Conservation (phyloP, 2,329 filamentous ascomycete species). For the Neonectria magnoliae region DNA sequence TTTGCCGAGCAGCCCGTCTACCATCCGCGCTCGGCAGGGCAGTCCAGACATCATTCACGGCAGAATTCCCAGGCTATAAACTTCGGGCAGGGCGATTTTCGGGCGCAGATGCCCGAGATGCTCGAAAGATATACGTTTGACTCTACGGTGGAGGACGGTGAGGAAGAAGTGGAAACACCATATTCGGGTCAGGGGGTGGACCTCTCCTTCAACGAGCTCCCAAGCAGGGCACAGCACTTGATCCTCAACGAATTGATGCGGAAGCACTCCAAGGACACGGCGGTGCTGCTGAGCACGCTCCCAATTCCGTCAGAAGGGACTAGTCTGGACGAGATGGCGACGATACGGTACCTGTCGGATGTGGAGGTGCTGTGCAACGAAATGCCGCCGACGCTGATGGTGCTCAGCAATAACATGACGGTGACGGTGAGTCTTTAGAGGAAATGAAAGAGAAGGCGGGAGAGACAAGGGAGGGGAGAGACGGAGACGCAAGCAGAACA, state of each 20-base stretch:
- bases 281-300: slow-evolving; percentile 84
- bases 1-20: slow-evolving; percentile 59
- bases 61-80: slow-evolving; percentile 50
- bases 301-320: slow-evolving; percentile 85
- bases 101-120: slow-evolving; percentile 57
- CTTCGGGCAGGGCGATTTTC: slow-evolving; percentile 47
- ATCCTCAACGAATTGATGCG: slow-evolving; percentile 88
- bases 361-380: slow-evolving; percentile 81
- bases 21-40: slow-evolving; percentile 36
- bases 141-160: slow-evolving; percentile 34
- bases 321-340: slow-evolving; percentile 73
- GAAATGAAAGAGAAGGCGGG: neutral
- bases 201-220: slow-evolving; percentile 86
- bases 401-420: slow-evolving; percentile 90
- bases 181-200: slow-evolving; percentile 71
- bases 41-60: slow-evolving; percentile 50
- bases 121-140: slow-evolving; percentile 51
- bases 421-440: slow-evolving; percentile 75
- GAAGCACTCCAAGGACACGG: slow-evolving; percentile 73
- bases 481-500: neutral
- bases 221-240: slow-evolving; percentile 84
- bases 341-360: slow-evolving; percentile 79
- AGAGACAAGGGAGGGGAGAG: neutral
- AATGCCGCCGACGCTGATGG: slow-evolving; percentile 79
- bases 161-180: slow-evolving; percentile 48